A percentile compares a stretch with the other conserved stretches of the same genome.
phyloP scores from a whole-genome alignment of 768 basidiomycete species.

The Tricholoma bakamatsutake region DNA sequence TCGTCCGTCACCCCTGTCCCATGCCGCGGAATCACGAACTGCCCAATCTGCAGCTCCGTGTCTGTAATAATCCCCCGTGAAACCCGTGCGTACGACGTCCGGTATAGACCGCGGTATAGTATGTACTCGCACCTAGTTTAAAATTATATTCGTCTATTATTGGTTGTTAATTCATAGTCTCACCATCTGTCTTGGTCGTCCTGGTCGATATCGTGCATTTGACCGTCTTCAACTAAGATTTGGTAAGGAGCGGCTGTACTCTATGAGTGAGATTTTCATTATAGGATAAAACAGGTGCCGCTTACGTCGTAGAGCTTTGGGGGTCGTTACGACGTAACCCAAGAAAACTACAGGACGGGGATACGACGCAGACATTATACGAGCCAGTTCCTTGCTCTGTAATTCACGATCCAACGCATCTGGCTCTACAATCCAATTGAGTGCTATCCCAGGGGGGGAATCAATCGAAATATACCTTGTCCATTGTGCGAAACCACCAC shows the following conservation, averaged over 20 bases:
- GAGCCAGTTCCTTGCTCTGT: constrained; percentile 74
- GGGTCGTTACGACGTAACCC: constrained; percentile 75
- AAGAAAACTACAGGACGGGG: constrained; percentile 75
- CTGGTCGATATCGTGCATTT: constrained; percentile 73
- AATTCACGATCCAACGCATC: constrained; percentile 72
- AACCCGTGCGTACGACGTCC: constrained; percentile 77
- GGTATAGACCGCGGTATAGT: constrained; percentile 72
- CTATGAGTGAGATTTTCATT: neutral
- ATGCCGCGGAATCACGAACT: constrained; percentile 69
- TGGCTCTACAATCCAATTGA: too few relatives aligned
- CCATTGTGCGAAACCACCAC: constrained; percentile 92
- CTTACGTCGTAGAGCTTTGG: constrained; percentile 58
- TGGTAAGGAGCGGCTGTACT: constrained; percentile 66
- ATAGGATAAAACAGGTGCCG: constrained; percentile 7
- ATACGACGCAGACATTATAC: constrained; percentile 66
- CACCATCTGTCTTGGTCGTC: constrained; percentile 70
- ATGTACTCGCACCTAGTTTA: constrained; percentile 82
- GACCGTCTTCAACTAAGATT: constrained; percentile 70
- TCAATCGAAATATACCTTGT: constrained; percentile 47
- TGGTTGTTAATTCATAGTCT: constrained; percentile 8
- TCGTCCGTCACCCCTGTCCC: constrained; percentile 52
- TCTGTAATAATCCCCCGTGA: constrained; percentile 84
- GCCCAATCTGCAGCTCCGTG: constrained; percentile 85
- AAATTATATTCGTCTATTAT: too few relatives aligned
- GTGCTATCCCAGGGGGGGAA: neutral